These are phyloP conservation scores for Sicyos edulis DNA, from an alignment of 306 rosid species.

Conservation along the genomic window DNA sequence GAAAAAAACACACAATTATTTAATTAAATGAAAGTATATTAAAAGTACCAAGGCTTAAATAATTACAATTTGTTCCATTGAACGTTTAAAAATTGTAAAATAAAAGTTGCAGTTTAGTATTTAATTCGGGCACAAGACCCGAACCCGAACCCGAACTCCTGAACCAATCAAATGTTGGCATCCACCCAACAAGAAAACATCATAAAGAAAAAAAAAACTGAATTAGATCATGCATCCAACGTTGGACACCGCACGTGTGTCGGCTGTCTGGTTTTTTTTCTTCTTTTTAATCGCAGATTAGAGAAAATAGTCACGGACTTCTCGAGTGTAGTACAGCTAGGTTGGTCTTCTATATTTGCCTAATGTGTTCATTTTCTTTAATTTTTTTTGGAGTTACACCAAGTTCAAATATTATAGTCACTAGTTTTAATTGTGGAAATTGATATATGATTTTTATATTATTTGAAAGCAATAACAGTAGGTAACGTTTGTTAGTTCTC, in stretches of 20 bases:
- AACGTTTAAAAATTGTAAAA: background rate
- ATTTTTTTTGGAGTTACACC: too few species aligned
- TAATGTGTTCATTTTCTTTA: too few species aligned
- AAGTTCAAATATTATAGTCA: too few species aligned
- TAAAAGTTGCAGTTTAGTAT: background rate
- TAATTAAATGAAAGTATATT: background rate
- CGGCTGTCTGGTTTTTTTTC: background rate
- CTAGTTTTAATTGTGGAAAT: too few species aligned
- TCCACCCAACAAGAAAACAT: constrained; percentile 43
- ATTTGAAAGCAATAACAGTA: too few species aligned
- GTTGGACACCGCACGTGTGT: constrained; percentile 12
- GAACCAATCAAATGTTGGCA: constrained; percentile 20
- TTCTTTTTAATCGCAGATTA: background rate
- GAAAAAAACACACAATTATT: background rate
- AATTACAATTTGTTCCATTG: background rate
- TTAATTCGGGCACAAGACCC: background rate
- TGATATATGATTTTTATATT: too few species aligned
- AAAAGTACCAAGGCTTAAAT: too few species aligned
- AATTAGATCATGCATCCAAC: background rate
- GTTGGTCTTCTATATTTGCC: too few species aligned
- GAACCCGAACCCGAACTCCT: background rate
- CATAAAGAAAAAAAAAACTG: background rate
- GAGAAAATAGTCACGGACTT: background rate
- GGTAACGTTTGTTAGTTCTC: too few species aligned
- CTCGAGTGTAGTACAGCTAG: constrained; percentile 10